A percentile compares a stretch with the other conserved stretches of the same genome.
Evolutionary conservation across 2,329 filamentous ascomycete genomes (phyloP).

Genomic region (Monosporascus sp.): DNA sequence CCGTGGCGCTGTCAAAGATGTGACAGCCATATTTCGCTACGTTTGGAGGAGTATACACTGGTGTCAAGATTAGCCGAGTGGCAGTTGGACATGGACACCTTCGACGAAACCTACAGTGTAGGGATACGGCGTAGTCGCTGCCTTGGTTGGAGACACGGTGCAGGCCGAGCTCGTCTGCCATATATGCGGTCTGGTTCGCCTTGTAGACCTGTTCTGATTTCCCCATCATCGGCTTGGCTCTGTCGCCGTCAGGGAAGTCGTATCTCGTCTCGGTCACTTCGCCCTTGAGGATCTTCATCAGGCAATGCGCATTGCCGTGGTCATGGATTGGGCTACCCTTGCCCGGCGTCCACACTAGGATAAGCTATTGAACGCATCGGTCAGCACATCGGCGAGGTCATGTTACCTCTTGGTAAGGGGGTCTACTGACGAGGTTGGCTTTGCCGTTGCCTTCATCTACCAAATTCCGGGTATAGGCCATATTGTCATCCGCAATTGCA

Average conservation of each 20-base stretch:
- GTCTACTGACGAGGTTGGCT: constrained; percentile 41
- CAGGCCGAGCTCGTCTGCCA: constrained; percentile 83
- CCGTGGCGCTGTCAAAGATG: constrained; percentile 73
- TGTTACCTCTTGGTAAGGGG: neutral
- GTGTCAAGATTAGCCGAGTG: constrained; percentile 15
- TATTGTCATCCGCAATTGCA: constrained; percentile 63
- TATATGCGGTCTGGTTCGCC: constrained; percentile 77
- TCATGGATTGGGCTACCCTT: constrained; percentile 84
- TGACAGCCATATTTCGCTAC: constrained; percentile 77
- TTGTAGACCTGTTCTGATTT: constrained; percentile 63
- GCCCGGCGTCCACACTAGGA: constrained; percentile 84
- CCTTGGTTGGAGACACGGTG: constrained; percentile 77
- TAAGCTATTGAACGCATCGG: constrained; percentile 50
- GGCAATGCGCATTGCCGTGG: constrained; percentile 80
- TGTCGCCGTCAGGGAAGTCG: constrained; percentile 55
- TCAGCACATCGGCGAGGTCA: constrained; percentile 12
- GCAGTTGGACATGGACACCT: constrained; percentile 1
- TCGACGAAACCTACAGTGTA: constrained; percentile 61
- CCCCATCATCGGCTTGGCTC: constrained; percentile 53
- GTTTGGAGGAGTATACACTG: constrained; percentile 83
- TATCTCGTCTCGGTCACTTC: constrained; percentile 77
- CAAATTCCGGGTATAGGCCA: constrained; percentile 79
- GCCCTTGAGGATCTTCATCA: constrained; percentile 85
- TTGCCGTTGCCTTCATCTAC: constrained; percentile 82
- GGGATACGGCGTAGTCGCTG: constrained; percentile 71